Evolutionary conservation across 163 green algal species (phyloP), one percentile per base, ranked within the genome.

Genomic region (Chlorella variabilis): DNA sequence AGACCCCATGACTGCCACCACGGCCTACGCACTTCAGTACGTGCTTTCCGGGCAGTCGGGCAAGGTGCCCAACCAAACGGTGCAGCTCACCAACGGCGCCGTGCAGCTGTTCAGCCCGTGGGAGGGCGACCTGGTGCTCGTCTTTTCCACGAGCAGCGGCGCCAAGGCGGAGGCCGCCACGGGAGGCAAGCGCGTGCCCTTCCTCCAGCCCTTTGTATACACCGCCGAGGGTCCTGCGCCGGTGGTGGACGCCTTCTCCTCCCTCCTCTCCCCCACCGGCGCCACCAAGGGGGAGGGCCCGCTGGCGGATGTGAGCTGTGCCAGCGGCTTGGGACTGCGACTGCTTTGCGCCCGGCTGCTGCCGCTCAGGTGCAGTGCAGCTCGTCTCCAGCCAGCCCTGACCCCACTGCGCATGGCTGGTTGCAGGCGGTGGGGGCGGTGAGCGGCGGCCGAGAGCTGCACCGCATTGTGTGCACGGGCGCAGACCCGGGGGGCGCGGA

Each of bases 261-360:
- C 11, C 7, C 39, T 45, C 18, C 70, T 31, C 11, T 77, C 29
- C 11, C 11, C 31, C 38, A 48, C 4, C 20, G 42, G n/a, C 42
- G 42, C 42, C 13, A 20, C 31, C 31, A 51, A 18, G 13, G 58
- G 45, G 4, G 49, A 59, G 1, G 70, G 70, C 25, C 29, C 34
- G 31, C 70, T 77, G 33, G 70, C 70, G 1, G 70, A 77, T 18
- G 70, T 77, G 70, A 49, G 66, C 45, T 54, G n/a, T n/a, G n/a
- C n/a, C n/a, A n/a, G n/a, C n/a, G n/a, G n/a, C n/a, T n/a, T n/a
- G n/a, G n/a, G n/a, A n/a, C n/a, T n/a, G n/a, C n/a, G n/a, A n/a
- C n/a, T n/a, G n/a, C 45, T 11, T 54, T 54, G 45, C 15, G 45
- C 45, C 45, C 15, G 45, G 45, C 45, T 54, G 45, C 45, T 54